A percentile compares a stretch with the other conserved stretches of the same genome.
These are phyloP conservation scores for Solanum clarkiae DNA, from an alignment of 257 asterid species.

Conservation along the genomic window DNA sequence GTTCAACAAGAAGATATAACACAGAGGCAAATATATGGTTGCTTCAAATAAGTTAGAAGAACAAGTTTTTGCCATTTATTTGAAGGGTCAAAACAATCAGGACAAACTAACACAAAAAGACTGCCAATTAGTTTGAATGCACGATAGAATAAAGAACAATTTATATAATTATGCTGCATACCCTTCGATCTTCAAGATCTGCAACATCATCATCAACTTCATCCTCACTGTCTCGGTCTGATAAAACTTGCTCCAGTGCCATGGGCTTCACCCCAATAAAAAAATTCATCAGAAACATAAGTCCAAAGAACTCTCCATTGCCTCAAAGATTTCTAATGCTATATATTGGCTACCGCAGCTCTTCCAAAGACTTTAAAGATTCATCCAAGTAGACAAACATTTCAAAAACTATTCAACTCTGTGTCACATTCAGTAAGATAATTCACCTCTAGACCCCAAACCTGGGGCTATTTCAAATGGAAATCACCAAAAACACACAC, in stretches of 20 bases:
- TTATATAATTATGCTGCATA: constrained; percentile 8
- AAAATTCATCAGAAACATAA: not conserved
- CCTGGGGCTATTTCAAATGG: not conserved
- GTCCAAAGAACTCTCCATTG: not conserved
- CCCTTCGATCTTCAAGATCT: constrained; percentile 97
- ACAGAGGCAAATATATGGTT: not conserved
- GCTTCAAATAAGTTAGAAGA: not conserved
- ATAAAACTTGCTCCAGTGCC: constrained; percentile 90
- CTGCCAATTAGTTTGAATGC: not conserved
- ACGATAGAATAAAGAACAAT: not conserved
- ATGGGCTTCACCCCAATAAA: constrained; percentile 50
- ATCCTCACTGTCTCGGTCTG: constrained; percentile 97
- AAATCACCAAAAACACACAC: not conserved
- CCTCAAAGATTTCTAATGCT: not conserved
- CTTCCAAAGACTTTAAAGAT: not conserved
- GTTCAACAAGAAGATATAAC: not conserved
- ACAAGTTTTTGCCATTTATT: not conserved
- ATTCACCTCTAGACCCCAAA: not conserved
- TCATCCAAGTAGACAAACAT: not conserved
- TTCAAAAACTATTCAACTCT: not conserved
- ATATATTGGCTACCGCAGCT: not conserved
- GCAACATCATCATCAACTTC: constrained; percentile 99
- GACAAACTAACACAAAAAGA: not conserved
- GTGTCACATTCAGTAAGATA: not conserved
- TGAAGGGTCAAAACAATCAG: not conserved